Conservation (phyloP, 768 basidiomycete species). For the Russula brevipes region DNA sequence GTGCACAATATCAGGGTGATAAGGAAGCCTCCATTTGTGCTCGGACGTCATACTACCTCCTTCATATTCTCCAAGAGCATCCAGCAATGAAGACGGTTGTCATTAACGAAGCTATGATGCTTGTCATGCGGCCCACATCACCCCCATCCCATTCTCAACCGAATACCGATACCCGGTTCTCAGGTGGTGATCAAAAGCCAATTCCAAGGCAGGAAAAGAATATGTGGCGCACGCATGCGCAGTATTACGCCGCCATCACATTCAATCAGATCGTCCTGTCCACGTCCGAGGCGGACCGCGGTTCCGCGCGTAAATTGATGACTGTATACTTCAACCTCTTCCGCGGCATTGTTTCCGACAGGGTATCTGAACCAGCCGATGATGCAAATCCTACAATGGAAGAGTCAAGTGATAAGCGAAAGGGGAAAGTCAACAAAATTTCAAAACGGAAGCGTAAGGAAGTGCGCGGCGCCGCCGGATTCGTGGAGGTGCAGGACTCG, state of each 20-base stretch:
- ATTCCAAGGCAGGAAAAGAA: constrained; percentile 35
- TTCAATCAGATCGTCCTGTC: constrained; percentile 87
- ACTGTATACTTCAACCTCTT: constrained; percentile 95
- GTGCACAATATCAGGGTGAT: constrained; percentile 60
- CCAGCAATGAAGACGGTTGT: constrained; percentile 90
- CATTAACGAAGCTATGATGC: constrained; percentile 76
- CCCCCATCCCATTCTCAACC: constrained; percentile 31
- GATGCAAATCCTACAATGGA: constrained; percentile 37
- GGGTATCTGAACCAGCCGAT: constrained; percentile 37
- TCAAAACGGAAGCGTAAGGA: constrained; percentile 37
- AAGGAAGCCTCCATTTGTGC: constrained; percentile 83
- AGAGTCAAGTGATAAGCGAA: constrained; percentile 31
- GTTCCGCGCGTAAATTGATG: constrained; percentile 72
- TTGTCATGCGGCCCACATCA: constrained; percentile 63
- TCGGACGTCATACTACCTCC: constrained; percentile 81
- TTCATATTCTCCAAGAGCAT: constrained; percentile 85
- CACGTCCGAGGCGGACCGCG: constrained; percentile 52
- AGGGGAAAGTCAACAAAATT: constrained; percentile 28
- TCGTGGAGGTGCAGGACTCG: constrained; percentile 69
- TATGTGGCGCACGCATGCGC: constrained; percentile 60
- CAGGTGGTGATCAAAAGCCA: constrained; percentile 33
- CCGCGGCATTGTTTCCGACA: constrained; percentile 74
- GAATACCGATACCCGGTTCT: constrained; percentile 51
- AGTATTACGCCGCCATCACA: constrained; percentile 91
- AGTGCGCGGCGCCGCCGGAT: constrained; percentile 56